A percentile compares a stretch with the other conserved stretches of the same genome.
phyloP scores from a whole-genome alignment of 257 asterid genomes.

The Orobanche coerulescens region DNA sequence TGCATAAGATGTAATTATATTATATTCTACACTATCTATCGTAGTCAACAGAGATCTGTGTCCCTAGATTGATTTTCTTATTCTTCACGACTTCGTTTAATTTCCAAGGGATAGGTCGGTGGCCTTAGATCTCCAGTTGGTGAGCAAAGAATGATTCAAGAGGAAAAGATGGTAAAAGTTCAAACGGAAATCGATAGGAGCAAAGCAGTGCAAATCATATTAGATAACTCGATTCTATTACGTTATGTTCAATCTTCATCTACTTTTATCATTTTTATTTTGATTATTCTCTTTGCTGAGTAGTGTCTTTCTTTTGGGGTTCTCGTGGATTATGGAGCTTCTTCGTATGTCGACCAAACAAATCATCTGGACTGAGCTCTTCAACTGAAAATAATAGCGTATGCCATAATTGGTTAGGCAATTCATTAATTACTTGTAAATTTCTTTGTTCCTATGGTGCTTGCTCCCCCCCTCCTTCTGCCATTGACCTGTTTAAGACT shows the following conservation, averaged over 20 bases:
- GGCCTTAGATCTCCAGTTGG: conserved; percentile 35
- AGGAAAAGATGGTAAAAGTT: conserved; percentile 30
- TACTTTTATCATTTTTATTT: conserved; percentile 6
- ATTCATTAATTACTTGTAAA: conserved; percentile 7
- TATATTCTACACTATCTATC: conserved; percentile 10
- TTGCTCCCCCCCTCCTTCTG: conserved; percentile 3
- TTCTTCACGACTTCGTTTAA: conserved; percentile 17
- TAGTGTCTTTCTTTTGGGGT: conserved; percentile 28
- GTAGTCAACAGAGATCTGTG: conserved; percentile 5
- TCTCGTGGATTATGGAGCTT: conserved; percentile 71
- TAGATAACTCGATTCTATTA: conserved; percentile 4
- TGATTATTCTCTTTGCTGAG: conserved; percentile 10
- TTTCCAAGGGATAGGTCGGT: conserved; percentile 47
- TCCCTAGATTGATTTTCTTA: not conserved
- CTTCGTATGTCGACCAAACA: conserved; percentile 37
- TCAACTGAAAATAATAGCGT: conserved; percentile 46
- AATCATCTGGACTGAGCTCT: conserved; percentile 37
- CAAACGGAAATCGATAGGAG: conserved; percentile 34
- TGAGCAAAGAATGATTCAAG: conserved; percentile 32
- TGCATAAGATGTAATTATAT: conserved; percentile 10
- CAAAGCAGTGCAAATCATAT: conserved; percentile 36
- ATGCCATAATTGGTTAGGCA: conserved; percentile 23
- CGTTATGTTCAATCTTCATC: not conserved
- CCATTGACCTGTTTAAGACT: conserved; percentile 7
- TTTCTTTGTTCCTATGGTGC: conserved; percentile 19